These are phyloP conservation scores for Trichosanthes truncata DNA, from an alignment of 306 rosid genomes.

Conservation along the genomic window DNA sequence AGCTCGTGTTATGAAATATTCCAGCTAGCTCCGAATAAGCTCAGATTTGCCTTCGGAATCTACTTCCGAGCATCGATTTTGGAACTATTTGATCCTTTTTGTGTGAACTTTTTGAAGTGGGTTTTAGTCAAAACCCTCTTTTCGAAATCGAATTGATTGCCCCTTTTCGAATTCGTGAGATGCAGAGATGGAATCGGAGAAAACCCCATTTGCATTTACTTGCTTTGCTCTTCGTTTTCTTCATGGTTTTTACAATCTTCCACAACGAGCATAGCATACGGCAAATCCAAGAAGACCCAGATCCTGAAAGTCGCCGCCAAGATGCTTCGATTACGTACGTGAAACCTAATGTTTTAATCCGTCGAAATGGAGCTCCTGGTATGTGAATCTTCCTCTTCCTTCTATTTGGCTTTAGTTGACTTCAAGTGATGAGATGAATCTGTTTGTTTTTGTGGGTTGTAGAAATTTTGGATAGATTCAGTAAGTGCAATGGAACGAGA, in stretches of 20 bases:
- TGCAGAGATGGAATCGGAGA: constrained; percentile 66
- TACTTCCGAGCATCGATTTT: background rate
- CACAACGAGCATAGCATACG: constrained; percentile 50
- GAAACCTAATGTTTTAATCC: constrained; percentile 51
- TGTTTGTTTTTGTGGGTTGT: constrained; percentile 19
- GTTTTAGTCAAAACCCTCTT: background rate
- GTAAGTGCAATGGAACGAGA: constrained; percentile 70
- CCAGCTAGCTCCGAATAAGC: background rate
- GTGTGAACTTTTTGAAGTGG: background rate
- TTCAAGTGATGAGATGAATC: constrained; percentile 16
- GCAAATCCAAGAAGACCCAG: constrained; percentile 49
- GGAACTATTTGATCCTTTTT: background rate
- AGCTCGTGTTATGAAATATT: background rate
- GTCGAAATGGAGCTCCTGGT: constrained; percentile 37
- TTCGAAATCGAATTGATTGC: background rate
- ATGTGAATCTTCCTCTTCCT: background rate
- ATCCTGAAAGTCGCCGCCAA: constrained; percentile 32
- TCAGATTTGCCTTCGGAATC: background rate
- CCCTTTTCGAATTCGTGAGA: background rate
- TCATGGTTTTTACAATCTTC: constrained; percentile 53
- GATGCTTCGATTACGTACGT: constrained; percentile 42
- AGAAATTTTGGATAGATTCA: constrained; percentile 78
- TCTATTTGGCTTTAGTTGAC: constrained; percentile 1
- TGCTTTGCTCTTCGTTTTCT: constrained; percentile 32
- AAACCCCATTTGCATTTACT: constrained; percentile 53